Evolutionary conservation across 1,284 basidiomycete species (phyloP), one percentile per base, ranked within the genome.

Genomic region (Rhizoctonia solani): DNA sequence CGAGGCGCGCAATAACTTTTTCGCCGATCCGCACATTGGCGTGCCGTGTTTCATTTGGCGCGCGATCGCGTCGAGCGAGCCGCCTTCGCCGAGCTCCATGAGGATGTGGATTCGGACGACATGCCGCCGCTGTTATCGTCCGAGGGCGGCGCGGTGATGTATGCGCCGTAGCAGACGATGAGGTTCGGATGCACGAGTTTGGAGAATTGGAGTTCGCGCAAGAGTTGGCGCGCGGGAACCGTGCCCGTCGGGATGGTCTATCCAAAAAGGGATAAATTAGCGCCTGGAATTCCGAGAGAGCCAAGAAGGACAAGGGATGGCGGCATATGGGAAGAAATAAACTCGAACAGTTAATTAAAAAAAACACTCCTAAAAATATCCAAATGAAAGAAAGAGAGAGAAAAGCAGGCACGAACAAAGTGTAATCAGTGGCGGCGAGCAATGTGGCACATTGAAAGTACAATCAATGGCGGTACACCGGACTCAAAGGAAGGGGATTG

Each of bases 81-180:
- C 85, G 3, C 93, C 97, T 75, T 98, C 95, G 78, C 93, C 84
- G 73, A 82, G 90, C 77, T 99, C 97, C 93, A 98, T 97, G 72
- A 97, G 82, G 71, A 99, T 94, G 74, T 94, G 95, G 74, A 99
- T 90, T 77, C 95, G 46, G 23, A 25, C 44, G 44, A 30, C 16
- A 21, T 14, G 37, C 29, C 25, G 37, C 23, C 21, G 13, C 21
- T 37, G 55, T 25, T 14, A 41, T 14, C 13, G 55, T 93, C 90
- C 46, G 90, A 92, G 34, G 92, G 90, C 46, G 90, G 92, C 32
- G 93, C 92, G 34, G 93, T 90, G 77, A 98, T 90, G 79, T 96
- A 99, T 16, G 95, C 95, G 54, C 96, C 97, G 74, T 93, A 91
- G 80, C 96, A 98, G 66, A 86, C 83, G 65, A 96, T 89, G 77